Conservation (phyloP, 495 filamentous ascomycete genomes). For the Apodospora peruviana region DNA sequence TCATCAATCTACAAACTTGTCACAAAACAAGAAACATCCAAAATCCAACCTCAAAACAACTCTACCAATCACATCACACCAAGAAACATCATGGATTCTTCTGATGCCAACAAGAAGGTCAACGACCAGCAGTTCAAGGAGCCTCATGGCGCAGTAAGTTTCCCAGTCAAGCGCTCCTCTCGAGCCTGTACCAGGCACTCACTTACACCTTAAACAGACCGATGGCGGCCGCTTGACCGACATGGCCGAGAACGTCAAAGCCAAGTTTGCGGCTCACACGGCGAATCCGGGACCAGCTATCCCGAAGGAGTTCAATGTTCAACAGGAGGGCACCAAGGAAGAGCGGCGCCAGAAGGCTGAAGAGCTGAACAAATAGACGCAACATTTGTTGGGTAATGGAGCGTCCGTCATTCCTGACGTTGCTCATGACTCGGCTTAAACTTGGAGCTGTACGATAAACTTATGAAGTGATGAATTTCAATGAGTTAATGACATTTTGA, state of each 20-base stretch:
- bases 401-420: too few species aligned
- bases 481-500: too few species aligned
- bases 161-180: neutral
- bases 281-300: constrained; percentile 47
- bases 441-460: too few species aligned
- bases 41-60: too few species aligned
- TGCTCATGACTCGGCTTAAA: too few species aligned
- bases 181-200: neutral
- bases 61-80: neutral
- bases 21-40: neutral
- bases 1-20: neutral
- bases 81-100: constrained; percentile 1
- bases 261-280: constrained; percentile 36
- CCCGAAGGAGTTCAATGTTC: constrained; percentile 36
- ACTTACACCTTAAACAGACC: neutral
- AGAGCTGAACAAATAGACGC: constrained; percentile 56
- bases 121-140: constrained; percentile 2
- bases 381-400: neutral
- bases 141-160: neutral
- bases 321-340: constrained; percentile 57
- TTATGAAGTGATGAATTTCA: too few species aligned
- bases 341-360: constrained; percentile 59
- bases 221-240: constrained; percentile 17
- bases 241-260: constrained; percentile 19
- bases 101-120: neutral